These are phyloP conservation scores for Daucus carota DNA, from an alignment of 129 eudicot species.

Conservation along the genomic window DNA sequence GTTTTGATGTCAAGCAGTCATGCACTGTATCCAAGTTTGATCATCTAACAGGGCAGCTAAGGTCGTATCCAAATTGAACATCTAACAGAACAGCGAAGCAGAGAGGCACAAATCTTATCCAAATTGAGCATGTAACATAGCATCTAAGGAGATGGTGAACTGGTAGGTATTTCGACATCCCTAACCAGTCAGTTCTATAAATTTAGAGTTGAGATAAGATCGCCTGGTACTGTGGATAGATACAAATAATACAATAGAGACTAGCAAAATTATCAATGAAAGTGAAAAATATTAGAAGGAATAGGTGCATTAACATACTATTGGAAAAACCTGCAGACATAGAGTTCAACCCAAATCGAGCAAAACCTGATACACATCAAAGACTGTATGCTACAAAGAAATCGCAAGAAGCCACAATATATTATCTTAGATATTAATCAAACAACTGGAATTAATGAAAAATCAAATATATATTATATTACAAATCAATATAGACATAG, in stretches of 20 bases:
- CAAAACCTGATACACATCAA: not conserved
- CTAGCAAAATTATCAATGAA: too few relatives aligned
- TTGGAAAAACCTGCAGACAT: not conserved
- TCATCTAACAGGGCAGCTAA: not conserved
- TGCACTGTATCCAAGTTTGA: too few relatives aligned
- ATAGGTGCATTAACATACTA: too few relatives aligned
- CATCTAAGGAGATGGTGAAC: not conserved
- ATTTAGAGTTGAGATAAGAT: not conserved
- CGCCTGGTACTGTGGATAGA: not conserved
- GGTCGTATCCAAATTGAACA: not conserved
- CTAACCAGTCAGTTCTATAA: not conserved
- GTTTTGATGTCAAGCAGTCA: too few relatives aligned
- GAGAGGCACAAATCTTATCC: too few relatives aligned
- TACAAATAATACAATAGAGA: not conserved
- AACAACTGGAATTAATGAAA: not conserved
- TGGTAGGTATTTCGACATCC: not conserved
- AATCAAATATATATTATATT: not conserved
- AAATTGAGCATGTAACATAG: not conserved
- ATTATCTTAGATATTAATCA: not conserved
- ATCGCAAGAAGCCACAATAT: not conserved
- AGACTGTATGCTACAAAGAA: not conserved
- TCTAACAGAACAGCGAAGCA: too few relatives aligned
- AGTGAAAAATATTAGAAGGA: too few relatives aligned
- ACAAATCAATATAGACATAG: constrained; percentile 1
- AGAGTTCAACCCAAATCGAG: not conserved